These are phyloP conservation scores for Bacterosira constricta DNA, from an alignment of 108 stramenopile genomes.

Conservation along the genomic window DNA sequence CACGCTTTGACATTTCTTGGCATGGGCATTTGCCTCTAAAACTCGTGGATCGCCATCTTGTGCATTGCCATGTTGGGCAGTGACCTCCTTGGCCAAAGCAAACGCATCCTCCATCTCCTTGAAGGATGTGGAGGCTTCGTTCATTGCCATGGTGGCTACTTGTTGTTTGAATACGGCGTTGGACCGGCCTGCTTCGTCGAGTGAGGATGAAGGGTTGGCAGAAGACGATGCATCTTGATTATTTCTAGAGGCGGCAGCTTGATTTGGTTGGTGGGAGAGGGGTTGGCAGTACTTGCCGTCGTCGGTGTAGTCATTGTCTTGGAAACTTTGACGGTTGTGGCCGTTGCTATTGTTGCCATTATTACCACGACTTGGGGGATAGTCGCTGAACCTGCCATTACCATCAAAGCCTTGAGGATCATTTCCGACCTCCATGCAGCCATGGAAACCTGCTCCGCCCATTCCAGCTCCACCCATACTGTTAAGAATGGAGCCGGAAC, in stretches of 20 bases:
- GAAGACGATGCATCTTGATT: background rate
- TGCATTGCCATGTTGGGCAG: constrained; percentile 12
- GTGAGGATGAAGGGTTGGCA: background rate
- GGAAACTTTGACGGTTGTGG: background rate
- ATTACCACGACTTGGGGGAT: too few relatives aligned
- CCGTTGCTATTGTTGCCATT: too few relatives aligned
- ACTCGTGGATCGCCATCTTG: constrained; percentile 24
- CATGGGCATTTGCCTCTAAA: constrained; percentile 29
- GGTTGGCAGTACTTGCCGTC: background rate
- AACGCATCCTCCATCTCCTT: constrained; percentile 39
- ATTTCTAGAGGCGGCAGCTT: background rate
- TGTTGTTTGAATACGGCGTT: constrained; percentile 43
- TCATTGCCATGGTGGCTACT: constrained; percentile 50
- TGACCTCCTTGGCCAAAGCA: constrained; percentile 19
- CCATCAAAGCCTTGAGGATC: background rate
- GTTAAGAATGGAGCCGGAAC: too few relatives aligned
- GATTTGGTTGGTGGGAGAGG: background rate
- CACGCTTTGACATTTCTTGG: constrained; percentile 33
- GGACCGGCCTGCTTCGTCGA: constrained; percentile 3
- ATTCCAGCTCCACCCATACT: background rate
- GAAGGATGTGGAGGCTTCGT: constrained; percentile 38
- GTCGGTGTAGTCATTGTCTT: background rate
- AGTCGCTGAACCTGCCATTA: too few relatives aligned
- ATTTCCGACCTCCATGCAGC: background rate
- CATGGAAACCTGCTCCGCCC: background rate